Evolutionary conservation across 179 eudicot genomes (phyloP).

Genomic region (Pouteria campechiana): DNA sequence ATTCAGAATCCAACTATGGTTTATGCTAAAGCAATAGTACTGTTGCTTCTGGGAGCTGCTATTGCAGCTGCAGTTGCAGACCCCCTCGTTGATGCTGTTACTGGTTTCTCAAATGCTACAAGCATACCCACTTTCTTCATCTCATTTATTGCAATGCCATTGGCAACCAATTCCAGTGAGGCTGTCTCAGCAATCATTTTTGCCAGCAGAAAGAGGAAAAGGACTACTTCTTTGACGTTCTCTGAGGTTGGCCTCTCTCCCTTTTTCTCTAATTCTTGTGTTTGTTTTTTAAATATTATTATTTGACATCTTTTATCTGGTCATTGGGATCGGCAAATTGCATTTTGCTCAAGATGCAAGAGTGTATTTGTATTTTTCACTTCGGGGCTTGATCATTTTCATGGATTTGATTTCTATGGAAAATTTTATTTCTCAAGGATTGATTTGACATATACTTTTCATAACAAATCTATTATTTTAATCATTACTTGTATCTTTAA

Average conservation of each 20-base stretch:
- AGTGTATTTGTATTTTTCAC: too few species aligned
- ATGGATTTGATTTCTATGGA: too few species aligned
- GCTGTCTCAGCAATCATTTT: slow-evolving; percentile 91
- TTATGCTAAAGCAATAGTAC: slow-evolving; percentile 38
- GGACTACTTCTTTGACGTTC: slow-evolving; percentile 74
- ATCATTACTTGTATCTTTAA: too few species aligned
- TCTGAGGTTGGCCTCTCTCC: slow-evolving; percentile 52
- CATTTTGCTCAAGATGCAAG: too few species aligned
- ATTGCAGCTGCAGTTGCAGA: slow-evolving; percentile 91
- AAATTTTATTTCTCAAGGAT: too few species aligned
- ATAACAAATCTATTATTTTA: too few species aligned
- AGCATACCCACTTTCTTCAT: slow-evolving; percentile 89
- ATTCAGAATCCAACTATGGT: slow-evolving; percentile 27
- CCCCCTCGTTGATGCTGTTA: slow-evolving; percentile 86
- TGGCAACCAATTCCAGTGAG: slow-evolving; percentile 90
- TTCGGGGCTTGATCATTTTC: too few species aligned
- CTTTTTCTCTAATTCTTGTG: too few species aligned
- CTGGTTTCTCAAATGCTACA: slow-evolving; percentile 74
- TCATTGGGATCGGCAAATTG: too few species aligned
- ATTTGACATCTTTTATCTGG: too few species aligned
- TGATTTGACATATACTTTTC: too few species aligned
- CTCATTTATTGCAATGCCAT: slow-evolving; percentile 76
- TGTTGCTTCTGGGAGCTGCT: slow-evolving; percentile 48
- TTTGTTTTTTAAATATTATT: too few species aligned
- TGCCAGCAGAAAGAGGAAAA: slow-evolving; percentile 58